Percentiles rank a stretch among this genome's conserved stretches.
Conservation (phyloP, 495 filamentous ascomycete genomes). For the Jackrogersella minutella region DNA sequence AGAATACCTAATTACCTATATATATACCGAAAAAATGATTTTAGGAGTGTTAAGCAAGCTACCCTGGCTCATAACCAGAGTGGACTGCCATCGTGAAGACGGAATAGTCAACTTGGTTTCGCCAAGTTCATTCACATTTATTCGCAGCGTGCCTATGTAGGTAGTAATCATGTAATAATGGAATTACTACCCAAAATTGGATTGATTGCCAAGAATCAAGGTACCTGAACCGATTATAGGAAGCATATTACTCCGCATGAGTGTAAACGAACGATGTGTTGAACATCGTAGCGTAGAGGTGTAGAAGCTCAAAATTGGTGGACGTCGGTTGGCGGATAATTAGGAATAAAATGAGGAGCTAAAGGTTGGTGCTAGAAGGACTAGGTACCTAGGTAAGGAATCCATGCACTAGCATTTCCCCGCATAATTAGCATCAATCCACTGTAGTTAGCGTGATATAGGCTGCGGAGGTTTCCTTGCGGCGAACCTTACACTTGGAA, state of each 20-base stretch:
- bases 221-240: slow-evolving; percentile 28
- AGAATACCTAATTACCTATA: slow-evolving; percentile 27
- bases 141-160: not conserved
- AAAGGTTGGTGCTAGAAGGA: not conserved
- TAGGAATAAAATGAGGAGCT: slow-evolving; percentile 9
- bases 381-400: not conserved
- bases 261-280: slow-evolving; percentile 2
- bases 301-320: slow-evolving; percentile 5
- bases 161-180: slow-evolving; percentile 7
- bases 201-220: slow-evolving; percentile 26
- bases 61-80: slow-evolving; percentile 4
- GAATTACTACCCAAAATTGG: slow-evolving; percentile 29
- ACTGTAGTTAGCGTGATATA: slow-evolving; percentile 14
- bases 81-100: slow-evolving; percentile 20
- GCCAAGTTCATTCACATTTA: slow-evolving; percentile 1
- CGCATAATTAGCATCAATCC: slow-evolving; percentile 11
- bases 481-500: not conserved
- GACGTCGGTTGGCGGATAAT: slow-evolving; percentile 34
- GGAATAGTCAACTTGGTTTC: slow-evolving; percentile 20
- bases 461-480: slow-evolving; percentile 10
- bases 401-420: slow-evolving; percentile 6
- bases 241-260: slow-evolving; percentile 25
- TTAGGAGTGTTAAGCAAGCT: slow-evolving; percentile 12
- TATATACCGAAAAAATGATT: not conserved
- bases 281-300: not conserved